Evolutionary conservation across 2,329 filamentous ascomycete genomes (phyloP).

Genomic region (Chaetomium strumarium): DNA sequence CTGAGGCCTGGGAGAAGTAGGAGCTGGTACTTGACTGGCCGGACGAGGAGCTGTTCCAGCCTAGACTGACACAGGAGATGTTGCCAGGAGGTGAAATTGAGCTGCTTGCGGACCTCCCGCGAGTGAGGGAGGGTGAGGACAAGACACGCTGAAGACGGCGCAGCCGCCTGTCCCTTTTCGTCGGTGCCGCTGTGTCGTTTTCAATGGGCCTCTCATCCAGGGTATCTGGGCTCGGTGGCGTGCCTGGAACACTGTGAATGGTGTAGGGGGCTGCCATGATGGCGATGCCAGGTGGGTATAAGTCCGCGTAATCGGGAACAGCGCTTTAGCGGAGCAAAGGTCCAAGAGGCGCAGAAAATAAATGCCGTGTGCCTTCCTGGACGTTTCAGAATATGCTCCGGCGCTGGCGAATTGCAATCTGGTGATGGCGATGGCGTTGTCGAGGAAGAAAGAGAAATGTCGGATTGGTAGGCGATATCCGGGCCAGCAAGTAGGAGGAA

Average conservation of each 20-base stretch:
- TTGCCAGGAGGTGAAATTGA: slow-evolving; percentile 54
- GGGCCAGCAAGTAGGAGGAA: too few species aligned
- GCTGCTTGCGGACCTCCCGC: slow-evolving; percentile 60
- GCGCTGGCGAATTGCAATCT: too few species aligned
- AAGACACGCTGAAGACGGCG: slow-evolving; percentile 74
- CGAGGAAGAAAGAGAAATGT: too few species aligned
- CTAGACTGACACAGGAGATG: slow-evolving; percentile 51
- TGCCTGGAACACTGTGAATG: slow-evolving; percentile 14
- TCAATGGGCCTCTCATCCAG: slow-evolving; percentile 13
- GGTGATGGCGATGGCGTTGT: too few species aligned
- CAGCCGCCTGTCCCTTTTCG: slow-evolving; percentile 58
- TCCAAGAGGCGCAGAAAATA: background rate
- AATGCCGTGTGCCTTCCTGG: background rate
- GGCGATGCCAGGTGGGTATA: slow-evolving; percentile 1
- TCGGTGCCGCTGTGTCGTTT: slow-evolving; percentile 10
- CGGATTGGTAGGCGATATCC: too few species aligned
- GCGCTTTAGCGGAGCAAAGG: background rate
- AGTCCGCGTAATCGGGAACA: background rate
- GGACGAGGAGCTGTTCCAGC: slow-evolving; percentile 39
- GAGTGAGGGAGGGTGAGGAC: slow-evolving; percentile 67
- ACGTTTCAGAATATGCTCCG: background rate
- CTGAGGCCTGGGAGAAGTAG: slow-evolving; percentile 28
- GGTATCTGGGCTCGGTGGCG: slow-evolving; percentile 9
- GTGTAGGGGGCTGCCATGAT: slow-evolving; percentile 23
- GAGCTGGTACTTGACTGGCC: slow-evolving; percentile 31